These are phyloP conservation scores for Leucocoprinus leucothites DNA, from an alignment of 768 basidiomycete genomes.

Conservation along the genomic window DNA sequence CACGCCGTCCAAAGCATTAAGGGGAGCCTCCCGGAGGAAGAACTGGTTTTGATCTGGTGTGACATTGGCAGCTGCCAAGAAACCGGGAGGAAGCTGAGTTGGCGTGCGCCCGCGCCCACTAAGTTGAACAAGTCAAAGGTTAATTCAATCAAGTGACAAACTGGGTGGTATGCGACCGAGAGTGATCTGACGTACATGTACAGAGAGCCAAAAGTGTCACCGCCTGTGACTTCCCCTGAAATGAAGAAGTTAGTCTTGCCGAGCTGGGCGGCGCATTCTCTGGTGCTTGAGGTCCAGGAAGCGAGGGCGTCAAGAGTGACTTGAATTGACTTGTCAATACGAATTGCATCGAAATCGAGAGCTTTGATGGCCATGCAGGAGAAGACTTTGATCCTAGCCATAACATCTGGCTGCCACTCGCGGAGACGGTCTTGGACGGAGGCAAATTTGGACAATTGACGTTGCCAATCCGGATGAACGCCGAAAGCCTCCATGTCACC, in stretches of 20 bases:
- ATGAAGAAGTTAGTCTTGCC: constrained; percentile 90
- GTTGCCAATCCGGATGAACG: constrained; percentile 92
- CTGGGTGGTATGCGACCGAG: too few species aligned
- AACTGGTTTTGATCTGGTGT: constrained; percentile 62
- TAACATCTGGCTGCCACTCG: constrained; percentile 83
- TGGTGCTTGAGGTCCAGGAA: constrained; percentile 69
- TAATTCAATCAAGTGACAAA: too few species aligned
- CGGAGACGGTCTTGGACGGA: constrained; percentile 95
- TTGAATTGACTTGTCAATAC: constrained; percentile 94
- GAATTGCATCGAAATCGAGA: constrained; percentile 90
- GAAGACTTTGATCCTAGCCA: constrained; percentile 74
- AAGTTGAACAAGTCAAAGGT: neutral
- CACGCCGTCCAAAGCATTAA: constrained; percentile 68
- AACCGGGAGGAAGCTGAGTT: constrained; percentile 63
- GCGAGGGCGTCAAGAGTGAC: constrained; percentile 81
- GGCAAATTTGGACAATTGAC: constrained; percentile 92
- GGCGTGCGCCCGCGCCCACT: constrained; percentile 90
- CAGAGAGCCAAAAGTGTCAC: constrained; percentile 83
- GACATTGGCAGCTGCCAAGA: constrained; percentile 65
- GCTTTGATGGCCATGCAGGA: constrained; percentile 86
- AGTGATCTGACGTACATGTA: constrained; percentile 59
- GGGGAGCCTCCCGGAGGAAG: constrained; percentile 68
- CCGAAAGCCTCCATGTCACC: constrained; percentile 98
- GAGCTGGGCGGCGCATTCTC: constrained; percentile 66
- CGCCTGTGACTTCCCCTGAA: constrained; percentile 92